Base-by-base conservation (phyloP, 495 filamentous ascomycete genomes). In the Neurospora sp. region DNA sequence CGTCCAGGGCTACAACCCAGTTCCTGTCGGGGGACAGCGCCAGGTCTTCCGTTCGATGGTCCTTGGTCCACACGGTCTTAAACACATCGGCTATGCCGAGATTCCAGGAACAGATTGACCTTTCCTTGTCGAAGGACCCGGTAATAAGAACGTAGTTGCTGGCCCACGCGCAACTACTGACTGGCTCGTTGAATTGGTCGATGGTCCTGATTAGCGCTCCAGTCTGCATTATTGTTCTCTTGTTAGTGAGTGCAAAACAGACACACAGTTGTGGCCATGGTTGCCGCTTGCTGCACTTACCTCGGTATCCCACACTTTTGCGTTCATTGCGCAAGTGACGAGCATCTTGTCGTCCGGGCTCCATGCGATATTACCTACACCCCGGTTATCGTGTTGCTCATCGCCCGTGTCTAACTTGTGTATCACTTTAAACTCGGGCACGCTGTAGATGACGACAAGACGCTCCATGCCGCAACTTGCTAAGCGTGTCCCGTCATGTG, bases 311-410 rank as follows among this genome's bases (percentile, higher is more conserved):
- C 93, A 98, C 73, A 98, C 81, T 73, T 90, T 88, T 9, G 93
- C 94, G 73, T 96, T 93, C 77, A 88, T 86, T 8, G 90, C 90
- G 78, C 95, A 97, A 20, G 90, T 94, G 40, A 97, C 90, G 4
- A 99, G 83, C 78, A 91, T 93, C 1, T 87, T 86, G 80, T 96
- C 93, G 84, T 98, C 94, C 7, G 94, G 95, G 81, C 93, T 97
- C 96, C 96, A 99, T 5, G 92, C 85, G 4, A 96, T 81, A 76
- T 94, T 92, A 54, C 90, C 88, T 44, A 98, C 90, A 10, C 75
- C 76, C 9, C 90, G 88, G 4, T 85, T 83, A 3, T 86, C 84
- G 77, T 94, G 92, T 7, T 90, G 88, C 3, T 85, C 84, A 2
- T 86, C 84, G 77, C 95, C 92, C 5, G 91, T 90, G 10, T 81